Evolutionary conservation across 257 asterid species (phyloP), one percentile per base, ranked within the genome.

Genomic region (Craterostigma plantagineum): DNA sequence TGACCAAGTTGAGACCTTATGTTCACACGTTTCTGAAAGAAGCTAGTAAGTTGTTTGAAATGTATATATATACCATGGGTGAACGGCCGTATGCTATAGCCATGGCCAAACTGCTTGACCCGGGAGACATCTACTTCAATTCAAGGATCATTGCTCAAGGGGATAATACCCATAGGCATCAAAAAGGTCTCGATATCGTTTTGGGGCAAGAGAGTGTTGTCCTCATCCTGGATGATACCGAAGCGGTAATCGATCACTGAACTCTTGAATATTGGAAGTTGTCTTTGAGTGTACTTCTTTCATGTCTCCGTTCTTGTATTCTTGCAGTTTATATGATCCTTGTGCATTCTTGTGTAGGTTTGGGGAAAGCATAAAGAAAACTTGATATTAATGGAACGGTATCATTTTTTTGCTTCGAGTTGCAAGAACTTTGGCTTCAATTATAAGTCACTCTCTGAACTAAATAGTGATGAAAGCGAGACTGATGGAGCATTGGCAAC

Each of bases 41-140:
- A 70, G 92, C 93, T 16, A 70, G 75, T 46, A 61, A 64, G 10
- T 49, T 82, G 60, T 87, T 82, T 34, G 98, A 79, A 61, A 79
- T 87, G 95, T 82, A 69, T 55, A 82, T 87, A 55, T 87, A 87
- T 59, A 87, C 98, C 11, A 82, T 82, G 95, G 95, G 95, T 2
- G 93, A 82, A 53, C 92, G 95, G 33, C 76, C 80, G 10, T 87
- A 82, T 68, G 98, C 95, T 9, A 42, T 79, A 54, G 76, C 70
- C 65, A 82, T 87, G 98, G 95, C 92, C 41, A 55, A n/a, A 3
- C 62, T 82, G 46, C 93, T 87, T 14, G 98, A 87, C 50, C 95
- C 93, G 38, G 65, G 59, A 52, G 70, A 58, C 51, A 54, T 66
- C 33, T 82, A 82, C 62, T 87, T 87, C 50, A 55, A 65, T 50